These are phyloP conservation scores for Akebia trifoliata DNA, from an alignment of 164 flowering plant species.

Conservation along the genomic window DNA sequence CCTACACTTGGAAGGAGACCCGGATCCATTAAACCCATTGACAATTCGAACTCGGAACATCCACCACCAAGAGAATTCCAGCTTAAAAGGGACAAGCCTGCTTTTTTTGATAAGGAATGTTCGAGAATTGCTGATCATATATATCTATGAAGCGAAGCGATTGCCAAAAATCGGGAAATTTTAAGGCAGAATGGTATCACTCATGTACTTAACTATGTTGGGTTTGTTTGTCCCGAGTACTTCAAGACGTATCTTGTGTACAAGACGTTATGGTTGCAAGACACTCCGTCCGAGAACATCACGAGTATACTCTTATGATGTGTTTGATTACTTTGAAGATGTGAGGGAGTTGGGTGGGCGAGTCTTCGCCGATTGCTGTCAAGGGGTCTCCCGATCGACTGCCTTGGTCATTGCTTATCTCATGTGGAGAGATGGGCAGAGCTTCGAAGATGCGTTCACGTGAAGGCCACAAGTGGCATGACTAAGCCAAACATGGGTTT, in stretches of 20 bases:
- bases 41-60: constrained; percentile 13
- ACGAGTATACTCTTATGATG: constrained; percentile 83
- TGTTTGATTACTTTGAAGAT: constrained; percentile 88
- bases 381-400: constrained; percentile 79
- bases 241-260: constrained; percentile 78
- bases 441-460: constrained; percentile 79
- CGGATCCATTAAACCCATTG: constrained; percentile 13
- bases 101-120: constrained; percentile 83
- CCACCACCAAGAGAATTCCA: constrained; percentile 38
- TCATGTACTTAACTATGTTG: constrained; percentile 84
- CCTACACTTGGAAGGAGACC: constrained; percentile 41
- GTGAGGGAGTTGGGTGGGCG: constrained; percentile 69
- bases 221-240: constrained; percentile 87
- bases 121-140: constrained; percentile 69
- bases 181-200: constrained; percentile 62
- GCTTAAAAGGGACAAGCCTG: constrained; percentile 60
- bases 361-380: constrained; percentile 81
- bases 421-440: constrained; percentile 82
- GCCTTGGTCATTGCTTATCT: constrained; percentile 83
- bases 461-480: constrained; percentile 74
- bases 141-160: constrained; percentile 71
- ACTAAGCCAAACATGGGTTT: constrained; percentile 87
- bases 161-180: constrained; percentile 65
- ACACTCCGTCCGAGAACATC: constrained; percentile 77
- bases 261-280: constrained; percentile 85